Evolutionary conservation across 306 rosid genomes (phyloP), one percentile per base, ranked within the genome.

Genomic region (Quercus alba): DNA sequence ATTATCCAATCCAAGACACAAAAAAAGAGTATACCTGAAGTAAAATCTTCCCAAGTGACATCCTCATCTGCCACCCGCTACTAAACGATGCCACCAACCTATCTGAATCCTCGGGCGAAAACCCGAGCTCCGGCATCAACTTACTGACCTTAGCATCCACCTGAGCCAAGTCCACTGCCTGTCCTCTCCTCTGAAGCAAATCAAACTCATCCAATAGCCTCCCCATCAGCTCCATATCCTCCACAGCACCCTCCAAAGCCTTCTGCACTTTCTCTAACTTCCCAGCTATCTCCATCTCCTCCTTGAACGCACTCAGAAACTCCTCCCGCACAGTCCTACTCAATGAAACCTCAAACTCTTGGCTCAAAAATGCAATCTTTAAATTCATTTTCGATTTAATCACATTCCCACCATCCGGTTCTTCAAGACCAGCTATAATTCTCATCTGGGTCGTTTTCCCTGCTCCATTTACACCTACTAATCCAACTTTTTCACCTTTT

Each of bases 21-120:
- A 35, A 25, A 18, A n/a, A 18, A 3, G 26, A 25, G 20, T 14
- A 80, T 81, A 91, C 99, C 98, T 95, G 97, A 79, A 95, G 99
- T 19, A 95, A 78, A 83, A 95, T 93, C 88, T 95, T 95, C 41
- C 99, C 99, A 21, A 93, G 97, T n/a, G 93, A 95, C 99, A 95
- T 93, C 79, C 99, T 93, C 99, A 93, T 95, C 85, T 95, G 97
- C 99, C 99, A 95, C 3, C 99, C 99, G 59, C 99, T 74, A 78
- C 99, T 95, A 82, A 95, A 95, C 28, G 99, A 95, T 0, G 99
- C 98, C 59, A 95, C 96, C 87, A 93, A 70, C 84, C 97, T 93
- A 78, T 93, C 94, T 3, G 97, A 86, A 80, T 95, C 99, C 86
- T 95, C 98, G 0, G 89, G 49, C 19, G 89, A 46, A 85, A 93